Base-by-base conservation (phyloP, 345 rosid genomes). In the Jatropha curcas region DNA sequence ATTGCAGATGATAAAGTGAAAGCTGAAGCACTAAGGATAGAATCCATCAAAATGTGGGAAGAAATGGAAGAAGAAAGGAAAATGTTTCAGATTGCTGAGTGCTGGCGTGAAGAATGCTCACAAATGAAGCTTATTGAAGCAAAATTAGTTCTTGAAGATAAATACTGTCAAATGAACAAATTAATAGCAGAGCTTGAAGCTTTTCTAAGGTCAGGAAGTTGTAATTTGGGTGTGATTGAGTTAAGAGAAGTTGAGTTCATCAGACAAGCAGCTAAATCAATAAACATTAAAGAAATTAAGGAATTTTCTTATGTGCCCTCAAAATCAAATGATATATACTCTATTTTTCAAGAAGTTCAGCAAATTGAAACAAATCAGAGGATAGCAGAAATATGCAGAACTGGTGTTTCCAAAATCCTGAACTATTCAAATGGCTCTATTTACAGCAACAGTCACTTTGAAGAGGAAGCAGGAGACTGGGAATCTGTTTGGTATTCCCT, bases 91-190 rank as follows among this genome's bases (percentile, higher is more conserved):
- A 60, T 81, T 66, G 84, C 87, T n/a, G 82, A 81, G 81, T 71
- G 68, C 16, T 86, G 82, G 89, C 84, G 81, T 0, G 87, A 86
- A 75, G 89, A 81, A 69, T 77, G 85, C 43, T 84, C 82, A 28
- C 85, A 79, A 17, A 83, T 81, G 87, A 74, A 67, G 61, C 51
- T 74, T 20, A 37, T 59, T 34, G 77, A 74, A 67, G 77, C 77
- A 33, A 67, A 67, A 34, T 37, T 74, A 34, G 41, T 61, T 1
- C 52, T 74, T 34, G 72, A 67, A 50, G 67, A 58, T 24, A 74
- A 67, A 66, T 50, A 74, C 27, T 46, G n/a, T 30, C 67, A 66
- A n/a, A 67, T 74, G 72, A 74, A 67, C 50, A 74, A 25, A 52
- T 28, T 74, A 41, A 37, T 67, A 22, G n/a, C 37, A 58, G 72